Percentiles rank a stretch among this genome's conserved stretches.
phyloP scores from a whole-genome alignment of 2,329 filamentous ascomycete genomes.

The Calonectria pteridis region DNA sequence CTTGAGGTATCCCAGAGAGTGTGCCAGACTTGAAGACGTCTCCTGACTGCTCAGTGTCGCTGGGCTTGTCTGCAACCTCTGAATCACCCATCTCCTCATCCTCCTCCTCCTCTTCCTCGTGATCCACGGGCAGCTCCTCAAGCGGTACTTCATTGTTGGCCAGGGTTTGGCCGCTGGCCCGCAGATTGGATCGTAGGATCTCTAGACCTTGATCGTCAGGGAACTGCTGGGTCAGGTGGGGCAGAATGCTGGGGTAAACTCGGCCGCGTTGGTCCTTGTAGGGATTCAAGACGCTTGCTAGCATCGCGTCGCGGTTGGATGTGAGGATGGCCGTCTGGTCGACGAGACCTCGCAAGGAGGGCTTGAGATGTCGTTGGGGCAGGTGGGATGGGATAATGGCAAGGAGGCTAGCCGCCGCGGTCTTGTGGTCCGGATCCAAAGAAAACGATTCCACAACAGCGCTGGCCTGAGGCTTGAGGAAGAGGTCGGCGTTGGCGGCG shows the following conservation, averaged over 20 bases:
- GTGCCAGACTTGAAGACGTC: conserved; percentile 37
- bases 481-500: conserved; percentile 78
- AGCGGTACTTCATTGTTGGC: conserved; percentile 37
- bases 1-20: conserved; percentile 35
- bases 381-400: conserved; percentile 71
- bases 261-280: conserved; percentile 73
- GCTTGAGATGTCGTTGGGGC: conserved; percentile 75
- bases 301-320: conserved; percentile 77
- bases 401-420: conserved; percentile 73
- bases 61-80: conserved; percentile 53
- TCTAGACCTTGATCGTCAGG: conserved; percentile 76
- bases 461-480: conserved; percentile 63
- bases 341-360: conserved; percentile 78
- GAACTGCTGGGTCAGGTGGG: conserved; percentile 79
- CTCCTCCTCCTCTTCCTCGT: conserved; percentile 51
- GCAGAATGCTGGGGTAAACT: conserved; percentile 80
- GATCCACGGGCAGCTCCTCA: conserved; percentile 41
- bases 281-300: conserved; percentile 86
- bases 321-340: conserved; percentile 85
- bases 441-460: conserved; percentile 48
- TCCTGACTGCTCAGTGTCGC: conserved; percentile 27
- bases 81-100: conserved; percentile 54
- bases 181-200: conserved; percentile 73
- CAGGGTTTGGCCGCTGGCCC: conserved; percentile 49
- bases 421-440: conserved; percentile 61